phyloP scores from a whole-genome alignment of 23 red algal species.

The Gracilaria domingensis region DNA sequence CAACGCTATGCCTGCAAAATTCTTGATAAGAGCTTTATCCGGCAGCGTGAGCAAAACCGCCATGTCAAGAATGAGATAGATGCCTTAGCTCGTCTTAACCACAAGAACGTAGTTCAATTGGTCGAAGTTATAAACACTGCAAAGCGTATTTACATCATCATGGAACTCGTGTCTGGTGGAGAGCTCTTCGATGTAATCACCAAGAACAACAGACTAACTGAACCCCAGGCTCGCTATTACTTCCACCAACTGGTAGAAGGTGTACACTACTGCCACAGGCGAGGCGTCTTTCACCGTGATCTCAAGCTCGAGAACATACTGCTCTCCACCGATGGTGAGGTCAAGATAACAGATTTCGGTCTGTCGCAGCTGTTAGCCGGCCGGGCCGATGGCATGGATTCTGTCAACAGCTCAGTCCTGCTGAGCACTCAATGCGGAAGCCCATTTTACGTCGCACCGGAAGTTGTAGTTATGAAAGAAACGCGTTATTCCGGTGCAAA shows the following conservation, averaged over 20 bases:
- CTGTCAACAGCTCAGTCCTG: slow-evolving; percentile 22
- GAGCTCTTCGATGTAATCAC: slow-evolving; percentile 73
- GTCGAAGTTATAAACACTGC: slow-evolving; percentile 48
- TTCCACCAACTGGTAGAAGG: slow-evolving; percentile 81
- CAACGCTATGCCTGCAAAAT: slow-evolving; percentile 78
- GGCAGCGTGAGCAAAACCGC: slow-evolving; percentile 13
- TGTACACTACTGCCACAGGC: slow-evolving; percentile 68
- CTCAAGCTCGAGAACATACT: slow-evolving; percentile 97
- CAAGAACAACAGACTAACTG: slow-evolving; percentile 41
- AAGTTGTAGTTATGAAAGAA: slow-evolving; percentile 51
- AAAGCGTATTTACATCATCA: slow-evolving; percentile 69
- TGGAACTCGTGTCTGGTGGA: slow-evolving; percentile 82
- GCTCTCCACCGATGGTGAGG: slow-evolving; percentile 38
- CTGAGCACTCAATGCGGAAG: slow-evolving; percentile 75
- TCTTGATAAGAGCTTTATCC: slow-evolving; percentile 66
- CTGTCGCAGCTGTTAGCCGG: slow-evolving; percentile 52
- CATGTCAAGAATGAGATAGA: slow-evolving; percentile 74
- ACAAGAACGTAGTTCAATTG: slow-evolving; percentile 57
- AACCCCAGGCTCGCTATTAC: slow-evolving; percentile 66
- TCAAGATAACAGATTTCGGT: slow-evolving; percentile 90
- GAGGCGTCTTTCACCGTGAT: slow-evolving; percentile 83
- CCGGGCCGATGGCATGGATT: slow-evolving; percentile 1
- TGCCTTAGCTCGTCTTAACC: slow-evolving; percentile 44
- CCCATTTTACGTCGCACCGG: slow-evolving; percentile 77
- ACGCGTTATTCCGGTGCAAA: slow-evolving; percentile 59